Evolutionary conservation across 345 rosid species (phyloP).

Genomic region (Reutealis trisperma): DNA sequence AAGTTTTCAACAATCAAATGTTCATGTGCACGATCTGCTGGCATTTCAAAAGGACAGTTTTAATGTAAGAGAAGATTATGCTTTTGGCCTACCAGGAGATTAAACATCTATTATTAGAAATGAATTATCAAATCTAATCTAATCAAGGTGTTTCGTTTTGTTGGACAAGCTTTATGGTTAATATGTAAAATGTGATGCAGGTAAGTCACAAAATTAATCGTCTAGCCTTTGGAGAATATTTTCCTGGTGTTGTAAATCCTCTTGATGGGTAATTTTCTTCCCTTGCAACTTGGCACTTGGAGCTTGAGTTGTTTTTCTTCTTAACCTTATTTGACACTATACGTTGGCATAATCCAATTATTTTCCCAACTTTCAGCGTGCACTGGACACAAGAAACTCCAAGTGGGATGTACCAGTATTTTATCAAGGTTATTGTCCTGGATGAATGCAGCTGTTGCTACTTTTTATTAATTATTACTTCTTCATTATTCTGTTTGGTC

Average conservation of each 20-base stretch:
- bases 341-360: neutral
- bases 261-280: constrained; percentile 69
- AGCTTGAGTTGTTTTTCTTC: constrained; percentile 6
- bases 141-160: neutral
- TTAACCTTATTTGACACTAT: constrained; percentile 1
- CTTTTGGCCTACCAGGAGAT: neutral
- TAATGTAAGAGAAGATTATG: constrained; percentile 53
- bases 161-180: constrained; percentile 9
- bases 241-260: constrained; percentile 94
- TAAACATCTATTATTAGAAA: neutral
- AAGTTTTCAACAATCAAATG: constrained; percentile 90
- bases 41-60: constrained; percentile 83
- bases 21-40: constrained; percentile 84
- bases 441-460: constrained; percentile 13
- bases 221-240: constrained; percentile 79
- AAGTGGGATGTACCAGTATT: constrained; percentile 88
- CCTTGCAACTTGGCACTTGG: constrained; percentile 2
- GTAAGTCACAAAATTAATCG: constrained; percentile 86
- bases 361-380: constrained; percentile 48
- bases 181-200: constrained; percentile 39
- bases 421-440: constrained; percentile 66
- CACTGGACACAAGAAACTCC: constrained; percentile 75
- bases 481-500: neutral
- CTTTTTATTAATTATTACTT: constrained; percentile 2
- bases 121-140: neutral